Conservation (phyloP, 2,329 filamentous ascomycete genomes). For the Colletotrichum trifolii region DNA sequence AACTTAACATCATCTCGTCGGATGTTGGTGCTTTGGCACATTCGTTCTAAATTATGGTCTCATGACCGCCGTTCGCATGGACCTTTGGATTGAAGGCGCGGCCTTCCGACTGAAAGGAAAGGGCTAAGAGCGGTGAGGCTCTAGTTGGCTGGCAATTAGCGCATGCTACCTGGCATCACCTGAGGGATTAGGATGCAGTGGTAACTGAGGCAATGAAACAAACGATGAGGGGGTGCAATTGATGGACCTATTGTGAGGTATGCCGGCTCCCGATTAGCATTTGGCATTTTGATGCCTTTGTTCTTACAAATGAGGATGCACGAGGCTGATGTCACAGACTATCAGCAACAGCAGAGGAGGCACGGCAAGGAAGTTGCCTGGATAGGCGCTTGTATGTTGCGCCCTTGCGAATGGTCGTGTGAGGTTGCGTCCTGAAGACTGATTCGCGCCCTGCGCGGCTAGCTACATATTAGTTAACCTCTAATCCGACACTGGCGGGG, state of each 20-base stretch:
- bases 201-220: conserved; percentile 16
- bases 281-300: conserved; percentile 23
- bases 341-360: conserved; percentile 1
- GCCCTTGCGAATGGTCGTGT: conserved; percentile 14
- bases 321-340: not conserved
- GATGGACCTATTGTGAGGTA: conserved; percentile 13
- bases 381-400: conserved; percentile 8
- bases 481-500: no score
- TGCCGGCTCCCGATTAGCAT: conserved; percentile 22
- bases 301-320: conserved; percentile 1
- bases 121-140: conserved; percentile 35
- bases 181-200: conserved; percentile 28
- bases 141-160: conserved; percentile 27
- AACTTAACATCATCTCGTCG: conserved; percentile 4
- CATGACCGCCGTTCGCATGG: conserved; percentile 24
- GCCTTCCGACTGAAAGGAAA: conserved; percentile 14
- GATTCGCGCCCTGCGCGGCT: not conserved
- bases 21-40: conserved; percentile 3
- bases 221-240: conserved; percentile 16
- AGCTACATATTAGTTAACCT: no score
- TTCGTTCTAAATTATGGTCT: conserved; percentile 15
- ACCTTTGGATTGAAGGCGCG: conserved; percentile 9
- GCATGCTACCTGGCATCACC: conserved; percentile 29
- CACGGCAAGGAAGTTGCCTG: conserved; percentile 4
- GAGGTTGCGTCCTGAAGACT: conserved; percentile 6